Evolutionary conservation across 2,329 filamentous ascomycete genomes (phyloP).

Genomic region (Pleoardoris graminearum): DNA sequence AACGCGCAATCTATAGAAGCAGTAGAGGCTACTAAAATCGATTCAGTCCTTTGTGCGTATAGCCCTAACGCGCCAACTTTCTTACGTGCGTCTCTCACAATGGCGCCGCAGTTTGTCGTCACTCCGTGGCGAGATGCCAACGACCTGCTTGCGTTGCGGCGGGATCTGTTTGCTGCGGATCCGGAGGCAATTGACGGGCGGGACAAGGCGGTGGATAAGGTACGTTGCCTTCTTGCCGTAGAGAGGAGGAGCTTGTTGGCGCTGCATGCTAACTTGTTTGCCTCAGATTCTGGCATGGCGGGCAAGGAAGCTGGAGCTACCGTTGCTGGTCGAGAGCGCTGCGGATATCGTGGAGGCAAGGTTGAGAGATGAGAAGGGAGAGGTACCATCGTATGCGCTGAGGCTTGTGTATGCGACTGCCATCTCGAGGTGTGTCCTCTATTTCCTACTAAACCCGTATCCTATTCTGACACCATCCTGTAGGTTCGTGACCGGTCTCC

Average conservation of each 20-base stretch:
- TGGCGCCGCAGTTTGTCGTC: constrained; percentile 59
- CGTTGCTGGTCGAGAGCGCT: constrained; percentile 79
- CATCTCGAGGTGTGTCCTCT: constrained; percentile 64
- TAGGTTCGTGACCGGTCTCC: constrained; percentile 78
- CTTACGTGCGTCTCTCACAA: background rate
- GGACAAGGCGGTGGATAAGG: constrained; percentile 45
- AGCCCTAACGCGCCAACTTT: no score
- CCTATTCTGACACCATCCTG: constrained; percentile 1
- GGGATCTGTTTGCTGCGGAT: constrained; percentile 62
- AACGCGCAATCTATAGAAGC: no score
- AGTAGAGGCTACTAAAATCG: no score
- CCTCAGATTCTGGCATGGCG: constrained; percentile 41
- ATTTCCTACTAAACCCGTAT: background rate
- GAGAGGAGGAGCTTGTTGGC: background rate
- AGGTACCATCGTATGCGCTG: constrained; percentile 61
- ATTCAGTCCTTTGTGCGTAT: no score
- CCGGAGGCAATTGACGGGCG: constrained; percentile 30
- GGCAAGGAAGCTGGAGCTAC: constrained; percentile 51
- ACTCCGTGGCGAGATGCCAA: constrained; percentile 71
- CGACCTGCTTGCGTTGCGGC: constrained; percentile 68
- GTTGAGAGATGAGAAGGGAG: constrained; percentile 61
- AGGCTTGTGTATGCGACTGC: constrained; percentile 73
- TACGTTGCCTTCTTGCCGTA: constrained; percentile 23
- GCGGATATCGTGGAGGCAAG: constrained; percentile 71
- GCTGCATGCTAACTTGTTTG: background rate